These are phyloP conservation scores for Henckelia pumila DNA, from an alignment of 257 asterid genomes.

Conservation along the genomic window DNA sequence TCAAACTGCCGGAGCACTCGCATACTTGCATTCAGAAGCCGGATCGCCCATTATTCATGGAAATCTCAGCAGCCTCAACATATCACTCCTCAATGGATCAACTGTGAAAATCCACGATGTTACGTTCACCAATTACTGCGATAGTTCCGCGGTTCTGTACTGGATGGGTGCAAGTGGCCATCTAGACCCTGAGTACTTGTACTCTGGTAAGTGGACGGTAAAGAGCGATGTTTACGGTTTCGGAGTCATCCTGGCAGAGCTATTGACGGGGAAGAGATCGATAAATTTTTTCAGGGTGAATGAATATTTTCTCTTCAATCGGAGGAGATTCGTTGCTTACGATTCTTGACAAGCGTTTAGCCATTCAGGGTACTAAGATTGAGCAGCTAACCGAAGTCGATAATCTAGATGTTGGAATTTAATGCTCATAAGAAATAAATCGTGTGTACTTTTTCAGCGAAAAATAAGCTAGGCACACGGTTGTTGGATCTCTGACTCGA, in stretches of 20 bases:
- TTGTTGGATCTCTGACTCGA: too few species aligned
- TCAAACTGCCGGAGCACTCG: slow-evolving; percentile 26
- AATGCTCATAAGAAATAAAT: too few species aligned
- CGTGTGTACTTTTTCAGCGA: too few species aligned
- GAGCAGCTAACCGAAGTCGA: slow-evolving; percentile 19
- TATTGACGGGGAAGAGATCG: slow-evolving; percentile 26
- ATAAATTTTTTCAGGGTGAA: slow-evolving; percentile 5
- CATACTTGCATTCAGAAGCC: slow-evolving; percentile 23
- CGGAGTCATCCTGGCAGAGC: slow-evolving; percentile 28
- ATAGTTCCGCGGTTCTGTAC: not conserved
- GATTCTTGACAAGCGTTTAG: slow-evolving; percentile 19
- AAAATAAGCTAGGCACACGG: too few species aligned
- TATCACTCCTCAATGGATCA: slow-evolving; percentile 17
- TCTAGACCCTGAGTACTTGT: slow-evolving; percentile 20
- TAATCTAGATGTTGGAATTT: too few species aligned
- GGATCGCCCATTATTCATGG: slow-evolving; percentile 23
- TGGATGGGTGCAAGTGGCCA: not conserved
- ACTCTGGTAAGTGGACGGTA: slow-evolving; percentile 7
- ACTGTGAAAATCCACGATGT: slow-evolving; percentile 23
- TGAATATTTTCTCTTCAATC: slow-evolving; percentile 6
- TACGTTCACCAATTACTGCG: not conserved
- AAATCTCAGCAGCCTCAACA: slow-evolving; percentile 26
- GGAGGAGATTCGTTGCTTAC: slow-evolving; percentile 8
- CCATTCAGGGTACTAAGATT: not conserved
- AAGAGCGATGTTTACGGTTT: slow-evolving; percentile 32